Evolutionary conservation across 1,139 yeast species (phyloP).

Genomic region (Hyphopichia burtonii): DNA sequence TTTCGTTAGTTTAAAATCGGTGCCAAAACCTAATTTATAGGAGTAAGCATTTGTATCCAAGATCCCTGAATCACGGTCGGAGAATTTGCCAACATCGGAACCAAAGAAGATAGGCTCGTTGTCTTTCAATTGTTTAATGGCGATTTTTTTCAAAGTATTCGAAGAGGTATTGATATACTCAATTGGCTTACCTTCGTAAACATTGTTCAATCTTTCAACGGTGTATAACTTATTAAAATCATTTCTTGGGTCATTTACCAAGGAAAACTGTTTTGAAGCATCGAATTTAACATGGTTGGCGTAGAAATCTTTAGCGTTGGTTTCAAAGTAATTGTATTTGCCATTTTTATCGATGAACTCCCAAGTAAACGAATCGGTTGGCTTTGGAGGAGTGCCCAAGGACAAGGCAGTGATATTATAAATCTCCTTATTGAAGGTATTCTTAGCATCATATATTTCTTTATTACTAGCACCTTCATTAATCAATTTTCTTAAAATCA

Average conservation of each 20-base stretch:
- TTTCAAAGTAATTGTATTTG: constrained; percentile 48
- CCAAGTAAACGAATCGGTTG: constrained; percentile 66
- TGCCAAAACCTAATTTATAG: constrained; percentile 62
- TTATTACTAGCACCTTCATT: constrained; percentile 22
- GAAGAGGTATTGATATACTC: constrained; percentile 67
- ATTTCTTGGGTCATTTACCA: constrained; percentile 81
- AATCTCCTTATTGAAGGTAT: constrained; percentile 55
- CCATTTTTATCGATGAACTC: constrained; percentile 74
- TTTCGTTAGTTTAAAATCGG: constrained; percentile 47
- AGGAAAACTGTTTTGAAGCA: constrained; percentile 55
- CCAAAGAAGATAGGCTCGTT: constrained; percentile 84
- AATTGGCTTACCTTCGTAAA: constrained; percentile 64
- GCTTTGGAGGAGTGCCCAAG: constrained; percentile 77
- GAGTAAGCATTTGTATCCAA: constrained; percentile 72
- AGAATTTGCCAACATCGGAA: constrained; percentile 76
- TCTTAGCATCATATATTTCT: constrained; percentile 31
- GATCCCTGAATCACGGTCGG: constrained; percentile 58
- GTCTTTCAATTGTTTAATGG: constrained; percentile 63
- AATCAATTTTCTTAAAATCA: constrained; percentile 54
- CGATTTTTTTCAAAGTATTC: constrained; percentile 54
- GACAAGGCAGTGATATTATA: constrained; percentile 64
- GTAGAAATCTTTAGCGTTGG: constrained; percentile 67
- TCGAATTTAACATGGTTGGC: constrained; percentile 53
- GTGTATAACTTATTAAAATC: constrained; percentile 58
- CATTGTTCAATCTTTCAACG: constrained; percentile 72